Evolutionary conservation across 306 rosid species (phyloP).

Genomic region (Begonia fuchsioides): DNA sequence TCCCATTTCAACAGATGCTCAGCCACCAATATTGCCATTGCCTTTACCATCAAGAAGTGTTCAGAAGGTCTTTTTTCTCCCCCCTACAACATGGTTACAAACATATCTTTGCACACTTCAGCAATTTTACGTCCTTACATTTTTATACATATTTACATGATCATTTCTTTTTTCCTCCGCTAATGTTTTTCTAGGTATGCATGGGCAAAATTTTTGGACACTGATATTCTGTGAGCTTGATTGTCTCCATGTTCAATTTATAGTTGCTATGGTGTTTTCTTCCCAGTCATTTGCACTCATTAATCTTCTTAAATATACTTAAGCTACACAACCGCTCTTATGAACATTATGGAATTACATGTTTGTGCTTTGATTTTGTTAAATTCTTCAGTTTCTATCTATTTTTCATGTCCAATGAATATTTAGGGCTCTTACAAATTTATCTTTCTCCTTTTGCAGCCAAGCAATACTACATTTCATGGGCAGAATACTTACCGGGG

Average conservation of each 20-base stretch:
- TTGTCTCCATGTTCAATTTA: too few species aligned
- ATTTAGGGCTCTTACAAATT: too few species aligned
- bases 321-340: too few species aligned
- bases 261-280: too few species aligned
- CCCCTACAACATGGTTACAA: not conserved
- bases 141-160: not conserved
- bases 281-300: too few species aligned
- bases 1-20: constrained; percentile 40
- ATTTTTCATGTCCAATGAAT: too few species aligned
- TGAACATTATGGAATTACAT: too few species aligned
- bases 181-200: constrained; percentile 1
- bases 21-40: constrained; percentile 72
- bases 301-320: too few species aligned
- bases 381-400: too few species aligned
- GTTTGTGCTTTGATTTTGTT: too few species aligned
- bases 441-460: constrained; percentile 21
- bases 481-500: constrained; percentile 46
- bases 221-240: not conserved
- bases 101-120: not conserved
- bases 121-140: not conserved
- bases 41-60: constrained; percentile 35
- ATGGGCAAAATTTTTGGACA: not conserved
- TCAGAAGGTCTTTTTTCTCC: constrained; percentile 27
- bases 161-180: not conserved
- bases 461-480: constrained; percentile 42